Percentiles rank a stretch among this genome's conserved stretches.
Conservation (phyloP, 257 asterid species). For the Solanum phureja region DNA sequence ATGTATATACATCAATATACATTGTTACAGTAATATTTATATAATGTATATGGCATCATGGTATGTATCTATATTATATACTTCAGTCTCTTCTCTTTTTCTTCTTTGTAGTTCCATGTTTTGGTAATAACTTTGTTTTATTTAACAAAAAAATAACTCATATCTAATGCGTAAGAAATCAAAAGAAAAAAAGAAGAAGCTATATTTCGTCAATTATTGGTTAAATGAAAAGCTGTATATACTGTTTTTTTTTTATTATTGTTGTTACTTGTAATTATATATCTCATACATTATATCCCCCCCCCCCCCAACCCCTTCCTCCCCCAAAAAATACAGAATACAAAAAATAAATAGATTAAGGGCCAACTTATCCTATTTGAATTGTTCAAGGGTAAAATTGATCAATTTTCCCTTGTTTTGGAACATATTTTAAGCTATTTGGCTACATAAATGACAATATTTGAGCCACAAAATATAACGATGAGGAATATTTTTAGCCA, state of each 20-base stretch:
- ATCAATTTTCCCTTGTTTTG: background rate
- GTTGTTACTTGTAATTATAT: too few species aligned
- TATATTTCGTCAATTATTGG: too few species aligned
- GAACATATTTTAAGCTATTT: background rate
- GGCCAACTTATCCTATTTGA: background rate
- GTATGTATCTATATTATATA: background rate
- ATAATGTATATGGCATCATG: too few species aligned
- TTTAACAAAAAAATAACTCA: background rate
- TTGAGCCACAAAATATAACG: background rate
- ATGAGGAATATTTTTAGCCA: background rate
- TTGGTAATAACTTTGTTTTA: background rate
- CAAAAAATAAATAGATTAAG: too few species aligned
- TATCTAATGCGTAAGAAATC: background rate
- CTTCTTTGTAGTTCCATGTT: background rate
- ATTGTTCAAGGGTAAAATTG: background rate
- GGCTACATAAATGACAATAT: background rate
- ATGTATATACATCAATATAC: too few species aligned
- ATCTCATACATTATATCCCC: background rate
- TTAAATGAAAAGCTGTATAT: background rate
- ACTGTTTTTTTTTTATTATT: background rate
- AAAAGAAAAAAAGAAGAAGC: background rate
- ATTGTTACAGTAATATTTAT: too few species aligned
- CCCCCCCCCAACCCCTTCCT: background rate
- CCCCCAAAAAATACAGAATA: too few species aligned
- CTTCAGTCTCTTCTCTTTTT: background rate